Conservation (phyloP, 1,284 basidiomycete genomes). For the Ganoderma multipileum region DNA sequence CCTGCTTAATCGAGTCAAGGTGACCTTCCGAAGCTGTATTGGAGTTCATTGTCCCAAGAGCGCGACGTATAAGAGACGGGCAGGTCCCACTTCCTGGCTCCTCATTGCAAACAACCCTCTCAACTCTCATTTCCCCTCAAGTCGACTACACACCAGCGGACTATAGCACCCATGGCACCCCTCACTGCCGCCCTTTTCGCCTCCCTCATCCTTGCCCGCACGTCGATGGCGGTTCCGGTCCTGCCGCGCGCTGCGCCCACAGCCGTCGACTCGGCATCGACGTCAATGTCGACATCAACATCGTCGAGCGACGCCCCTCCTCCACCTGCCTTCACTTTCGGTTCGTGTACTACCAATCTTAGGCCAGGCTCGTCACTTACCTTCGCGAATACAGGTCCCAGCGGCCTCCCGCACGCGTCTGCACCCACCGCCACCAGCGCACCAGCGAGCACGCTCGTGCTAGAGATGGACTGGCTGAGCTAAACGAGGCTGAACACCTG, state of each 20-base stretch:
- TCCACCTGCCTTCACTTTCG: not conserved
- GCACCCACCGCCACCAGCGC: not conserved
- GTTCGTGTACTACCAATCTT: not conserved
- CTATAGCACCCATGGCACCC: not conserved
- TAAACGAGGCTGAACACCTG: not conserved
- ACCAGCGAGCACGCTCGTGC: not conserved
- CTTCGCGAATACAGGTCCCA: not conserved
- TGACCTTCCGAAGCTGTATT: not conserved
- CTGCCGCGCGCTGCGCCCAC: not conserved
- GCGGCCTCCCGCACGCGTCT: not conserved
- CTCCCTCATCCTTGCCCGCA: not conserved
- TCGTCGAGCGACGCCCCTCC: not conserved
- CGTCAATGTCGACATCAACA: not conserved
- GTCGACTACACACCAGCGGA: not conserved
- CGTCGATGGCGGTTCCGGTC: not conserved
- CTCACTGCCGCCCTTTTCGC: not conserved
- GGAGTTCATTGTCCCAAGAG: not conserved
- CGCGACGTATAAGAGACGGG: not conserved
- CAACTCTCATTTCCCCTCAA: not conserved
- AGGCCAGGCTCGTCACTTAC: not conserved
- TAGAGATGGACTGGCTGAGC: not conserved
- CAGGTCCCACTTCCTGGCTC: not conserved
- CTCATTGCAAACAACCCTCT: not conserved
- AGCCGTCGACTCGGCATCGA: not conserved
- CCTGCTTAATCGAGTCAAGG: not conserved